A percentile compares a stretch with the other conserved stretches of the same genome.
These are phyloP conservation scores for Talaromyces marneffei DNA, from an alignment of 2,329 filamentous ascomycete species.

Conservation along the genomic window DNA sequence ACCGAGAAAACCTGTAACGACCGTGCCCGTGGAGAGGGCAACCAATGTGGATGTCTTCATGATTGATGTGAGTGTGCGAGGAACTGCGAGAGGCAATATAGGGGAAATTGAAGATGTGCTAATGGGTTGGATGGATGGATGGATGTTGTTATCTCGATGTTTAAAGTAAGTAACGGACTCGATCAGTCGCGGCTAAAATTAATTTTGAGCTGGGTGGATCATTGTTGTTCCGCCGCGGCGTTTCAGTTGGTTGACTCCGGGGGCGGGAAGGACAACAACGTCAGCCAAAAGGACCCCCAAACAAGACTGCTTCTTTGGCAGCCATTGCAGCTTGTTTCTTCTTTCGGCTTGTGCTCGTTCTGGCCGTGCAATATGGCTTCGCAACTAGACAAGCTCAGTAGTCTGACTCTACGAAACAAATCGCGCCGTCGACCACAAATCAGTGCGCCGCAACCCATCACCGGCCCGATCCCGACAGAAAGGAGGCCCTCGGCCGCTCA, in stretches of 20 bases:
- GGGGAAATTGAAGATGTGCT: background rate
- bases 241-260: conserved; percentile 20
- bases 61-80: conserved; percentile 21
- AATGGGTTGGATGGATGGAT: background rate
- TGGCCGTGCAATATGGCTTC: conserved; percentile 10
- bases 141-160: background rate
- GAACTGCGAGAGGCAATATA: background rate
- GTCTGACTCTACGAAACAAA: conserved; percentile 56
- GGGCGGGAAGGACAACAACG: conserved; percentile 16
- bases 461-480: conserved; percentile 33
- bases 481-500: conserved; percentile 36
- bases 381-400: conserved; percentile 30
- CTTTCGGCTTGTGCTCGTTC: background rate
- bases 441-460: conserved; percentile 55
- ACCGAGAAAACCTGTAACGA: conserved; percentile 54
- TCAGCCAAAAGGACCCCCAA: background rate
- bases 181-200: conserved; percentile 7
- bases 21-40: conserved; percentile 53
- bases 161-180: background rate
- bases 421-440: conserved; percentile 51
- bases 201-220: conserved; percentile 24
- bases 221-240: conserved; percentile 34
- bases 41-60: conserved; percentile 55
- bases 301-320: background rate
- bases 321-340: background rate